Percentiles rank a stretch among this genome's conserved stretches.
These are phyloP conservation scores for Mortierella sp. DNA, from an alignment of 371 early-diverging fungal species.

Conservation along the genomic window DNA sequence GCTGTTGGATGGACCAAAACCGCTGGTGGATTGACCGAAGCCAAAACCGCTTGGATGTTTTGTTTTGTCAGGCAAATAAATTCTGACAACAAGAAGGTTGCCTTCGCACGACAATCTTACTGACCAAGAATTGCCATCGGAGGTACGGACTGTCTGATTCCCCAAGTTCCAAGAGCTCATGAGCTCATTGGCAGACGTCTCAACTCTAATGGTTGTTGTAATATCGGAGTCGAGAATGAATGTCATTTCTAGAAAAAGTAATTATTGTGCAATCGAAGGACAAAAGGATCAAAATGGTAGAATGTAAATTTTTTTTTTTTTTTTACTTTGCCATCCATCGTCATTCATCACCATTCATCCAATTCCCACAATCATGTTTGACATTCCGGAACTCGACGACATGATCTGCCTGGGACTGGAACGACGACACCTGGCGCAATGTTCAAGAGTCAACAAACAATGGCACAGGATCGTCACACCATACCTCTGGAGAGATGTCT, in stretches of 20 bases:
- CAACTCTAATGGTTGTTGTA: too few relatives aligned
- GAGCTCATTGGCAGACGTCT: too few relatives aligned
- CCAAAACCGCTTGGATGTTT: too few relatives aligned
- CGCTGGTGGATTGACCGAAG: too few relatives aligned
- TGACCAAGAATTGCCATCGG: neutral
- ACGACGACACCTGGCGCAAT: conserved; percentile 1
- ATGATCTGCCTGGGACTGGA: neutral
- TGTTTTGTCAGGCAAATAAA: neutral
- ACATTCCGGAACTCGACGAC: conserved; percentile 14
- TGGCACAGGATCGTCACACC: conserved; percentile 4
- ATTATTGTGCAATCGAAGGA: too few relatives aligned
- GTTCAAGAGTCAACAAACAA: neutral
- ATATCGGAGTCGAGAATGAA: too few relatives aligned
- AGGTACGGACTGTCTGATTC: neutral
- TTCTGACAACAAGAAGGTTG: neutral
- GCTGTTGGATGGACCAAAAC: too few relatives aligned
- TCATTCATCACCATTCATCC: too few relatives aligned
- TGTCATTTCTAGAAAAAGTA: too few relatives aligned
- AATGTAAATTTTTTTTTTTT: too few relatives aligned
- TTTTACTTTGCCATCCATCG: too few relatives aligned
- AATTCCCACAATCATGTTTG: neutral
- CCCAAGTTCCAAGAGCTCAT: neutral
- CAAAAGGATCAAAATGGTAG: too few relatives aligned
- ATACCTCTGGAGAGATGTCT: conserved; percentile 7
- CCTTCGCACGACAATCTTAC: neutral